Conservation (phyloP, 1,284 basidiomycete genomes). For the Heliocybe sulcata region DNA sequence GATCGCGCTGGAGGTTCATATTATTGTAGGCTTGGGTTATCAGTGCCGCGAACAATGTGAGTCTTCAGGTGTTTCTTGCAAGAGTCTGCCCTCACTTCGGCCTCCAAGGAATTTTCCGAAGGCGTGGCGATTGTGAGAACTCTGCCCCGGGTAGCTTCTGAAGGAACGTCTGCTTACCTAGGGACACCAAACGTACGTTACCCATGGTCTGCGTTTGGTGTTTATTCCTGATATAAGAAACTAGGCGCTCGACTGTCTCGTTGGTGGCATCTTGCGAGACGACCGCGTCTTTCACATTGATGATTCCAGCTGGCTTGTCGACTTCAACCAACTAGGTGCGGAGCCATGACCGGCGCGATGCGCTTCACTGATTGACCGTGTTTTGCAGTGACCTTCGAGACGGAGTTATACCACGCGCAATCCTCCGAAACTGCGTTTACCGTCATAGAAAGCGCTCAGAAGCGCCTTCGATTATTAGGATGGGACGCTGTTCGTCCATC, state of each 20-base stretch:
- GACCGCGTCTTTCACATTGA: constrained; percentile 1
- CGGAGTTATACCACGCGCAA: constrained; percentile 22
- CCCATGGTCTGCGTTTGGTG: background rate
- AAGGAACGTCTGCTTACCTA: background rate
- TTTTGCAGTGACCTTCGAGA: constrained; percentile 21
- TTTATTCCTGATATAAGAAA: background rate
- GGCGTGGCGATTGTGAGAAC: background rate
- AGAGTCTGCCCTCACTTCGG: background rate
- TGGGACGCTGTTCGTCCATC: constrained; percentile 32
- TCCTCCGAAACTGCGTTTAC: constrained; percentile 17
- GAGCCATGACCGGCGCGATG: background rate
- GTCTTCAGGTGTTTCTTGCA: background rate
- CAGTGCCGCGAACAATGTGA: background rate
- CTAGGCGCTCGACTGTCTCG: background rate
- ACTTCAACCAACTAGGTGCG: background rate
- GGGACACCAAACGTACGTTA: background rate
- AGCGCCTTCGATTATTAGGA: constrained; percentile 24
- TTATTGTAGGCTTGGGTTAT: background rate
- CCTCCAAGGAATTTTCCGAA: background rate
- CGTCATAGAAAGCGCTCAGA: constrained; percentile 24
- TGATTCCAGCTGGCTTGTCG: background rate
- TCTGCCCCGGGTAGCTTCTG: background rate
- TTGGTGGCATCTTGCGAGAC: background rate
- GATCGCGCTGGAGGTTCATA: background rate
- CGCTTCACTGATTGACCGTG: background rate